Conservation (phyloP, 176 grass and related monocot genomes). For the Musa beccarii region DNA sequence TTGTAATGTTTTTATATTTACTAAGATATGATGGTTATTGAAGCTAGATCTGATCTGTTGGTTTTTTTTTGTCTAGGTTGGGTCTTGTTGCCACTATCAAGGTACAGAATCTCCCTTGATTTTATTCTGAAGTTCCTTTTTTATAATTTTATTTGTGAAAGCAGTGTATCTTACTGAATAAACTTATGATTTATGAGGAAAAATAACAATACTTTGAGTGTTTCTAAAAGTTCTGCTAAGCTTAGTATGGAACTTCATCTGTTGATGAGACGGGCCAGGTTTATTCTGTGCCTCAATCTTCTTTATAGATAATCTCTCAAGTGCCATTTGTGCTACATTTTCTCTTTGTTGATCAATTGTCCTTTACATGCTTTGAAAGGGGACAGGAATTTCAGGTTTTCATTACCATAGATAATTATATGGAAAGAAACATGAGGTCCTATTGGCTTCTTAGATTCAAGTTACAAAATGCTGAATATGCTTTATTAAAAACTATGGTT, state of each 20-base stretch:
- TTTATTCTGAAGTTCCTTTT: not conserved
- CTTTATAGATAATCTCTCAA: not conserved
- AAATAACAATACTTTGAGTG: not conserved
- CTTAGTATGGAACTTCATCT: not conserved
- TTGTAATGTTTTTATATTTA: no score
- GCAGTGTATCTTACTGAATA: not conserved
- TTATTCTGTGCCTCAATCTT: not conserved
- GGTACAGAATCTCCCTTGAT: not conserved
- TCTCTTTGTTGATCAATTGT: not conserved
- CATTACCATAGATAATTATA: not conserved
- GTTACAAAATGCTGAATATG: not conserved
- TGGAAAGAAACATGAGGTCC: not conserved
- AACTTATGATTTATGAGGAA: not conserved
- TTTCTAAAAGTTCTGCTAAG: not conserved
- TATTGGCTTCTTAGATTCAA: not conserved
- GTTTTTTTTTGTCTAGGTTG: not conserved
- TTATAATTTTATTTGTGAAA: not conserved
- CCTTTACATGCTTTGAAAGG: not conserved
- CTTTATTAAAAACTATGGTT: not conserved
- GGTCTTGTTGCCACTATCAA: slow-evolving; percentile 19
- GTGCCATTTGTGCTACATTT: not conserved
- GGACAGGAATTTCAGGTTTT: not conserved
- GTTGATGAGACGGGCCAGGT: not conserved
- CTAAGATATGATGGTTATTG: not conserved
- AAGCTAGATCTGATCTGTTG: not conserved